Evolutionary conservation across 768 basidiomycete species (phyloP), one percentile per base, ranked within the genome.

Genomic region (Xerocomellus chrysenteron): DNA sequence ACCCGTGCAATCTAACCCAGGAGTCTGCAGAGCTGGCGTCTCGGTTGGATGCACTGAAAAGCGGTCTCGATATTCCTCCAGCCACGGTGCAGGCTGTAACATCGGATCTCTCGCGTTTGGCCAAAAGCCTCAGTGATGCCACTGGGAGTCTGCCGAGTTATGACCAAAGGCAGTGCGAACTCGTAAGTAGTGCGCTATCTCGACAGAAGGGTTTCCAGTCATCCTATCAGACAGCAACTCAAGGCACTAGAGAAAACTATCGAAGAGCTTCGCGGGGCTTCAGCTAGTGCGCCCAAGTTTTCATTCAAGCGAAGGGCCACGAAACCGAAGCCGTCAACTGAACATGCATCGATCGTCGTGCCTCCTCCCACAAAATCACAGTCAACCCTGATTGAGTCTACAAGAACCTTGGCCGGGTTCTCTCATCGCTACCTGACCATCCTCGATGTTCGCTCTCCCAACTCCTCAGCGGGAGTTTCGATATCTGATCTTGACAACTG

Each of bases 161-260:
- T 65, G 88, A 91, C 69, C 90, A 88, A 65, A 79, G 85, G 52
- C 85, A 85, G 64, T 87, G 80, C 65, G 87, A 88, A 68, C 72
- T 75, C 63, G 90, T 90, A 61, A 52, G 84, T 75, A 26, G 21
- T 41, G 32, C 19, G n/a, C 39, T 50, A 5, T 32, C n/a, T 26
- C 21, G 40, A 56, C 37, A 19, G 52, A 24, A 47, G 37, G 41
- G 33, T 52, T 37, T 51, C 36, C 36, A 47, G 36, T 66, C 53
- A 70, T 52, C 39, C 32, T 36, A 45, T 55, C 43, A 46, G 53
- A 49, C 35, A 94, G 91, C 86, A 86, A 82, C 68, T 92, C 54
- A 85, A 82, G 65, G 69, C 69, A 5, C 68, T 92, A 11, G 89
- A 90, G 68, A 75, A 73, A 51, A 67, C 74, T 11, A 58, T 90